These are phyloP conservation scores for Fraxinus pennsylvanica DNA, from an alignment of 257 asterid species.

Conservation along the genomic window DNA sequence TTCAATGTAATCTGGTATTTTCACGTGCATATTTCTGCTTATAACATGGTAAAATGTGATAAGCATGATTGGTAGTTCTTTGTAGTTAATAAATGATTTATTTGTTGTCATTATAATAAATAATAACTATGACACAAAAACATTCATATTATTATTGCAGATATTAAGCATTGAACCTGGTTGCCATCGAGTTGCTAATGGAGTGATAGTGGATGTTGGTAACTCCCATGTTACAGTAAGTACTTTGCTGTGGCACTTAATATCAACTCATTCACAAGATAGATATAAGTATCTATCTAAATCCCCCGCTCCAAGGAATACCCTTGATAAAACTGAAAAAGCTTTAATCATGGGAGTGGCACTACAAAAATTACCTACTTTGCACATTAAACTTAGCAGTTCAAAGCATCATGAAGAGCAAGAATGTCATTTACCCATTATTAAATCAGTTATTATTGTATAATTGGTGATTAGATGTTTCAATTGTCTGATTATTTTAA, in stretches of 20 bases:
- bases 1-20: background rate
- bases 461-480: background rate
- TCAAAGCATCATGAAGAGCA: constrained; percentile 7
- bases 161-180: constrained; percentile 79
- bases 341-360: background rate
- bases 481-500: constrained; percentile 10
- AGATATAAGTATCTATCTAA: constrained; percentile 17
- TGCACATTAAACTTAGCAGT: constrained; percentile 12
- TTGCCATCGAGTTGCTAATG: constrained; percentile 68
- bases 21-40: constrained; percentile 21
- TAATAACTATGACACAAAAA: background rate
- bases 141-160: constrained; percentile 45
- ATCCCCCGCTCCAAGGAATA: constrained; percentile 15
- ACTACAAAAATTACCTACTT: background rate
- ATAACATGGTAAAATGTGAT: constrained; percentile 16
- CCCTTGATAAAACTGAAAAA: constrained; percentile 8
- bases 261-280: constrained; percentile 15
- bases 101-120: background rate
- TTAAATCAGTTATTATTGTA: background rate
- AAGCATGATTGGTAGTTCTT: constrained; percentile 19
- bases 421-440: constrained; percentile 2
- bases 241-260: constrained; percentile 33
- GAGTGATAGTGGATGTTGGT: constrained; percentile 65
- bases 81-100: background rate
- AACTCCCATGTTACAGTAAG: constrained; percentile 71